Evolutionary conservation across 352 stramenopile species (phyloP), one percentile per base, ranked within the genome.

Genomic region (Thraustotheca clavata): DNA sequence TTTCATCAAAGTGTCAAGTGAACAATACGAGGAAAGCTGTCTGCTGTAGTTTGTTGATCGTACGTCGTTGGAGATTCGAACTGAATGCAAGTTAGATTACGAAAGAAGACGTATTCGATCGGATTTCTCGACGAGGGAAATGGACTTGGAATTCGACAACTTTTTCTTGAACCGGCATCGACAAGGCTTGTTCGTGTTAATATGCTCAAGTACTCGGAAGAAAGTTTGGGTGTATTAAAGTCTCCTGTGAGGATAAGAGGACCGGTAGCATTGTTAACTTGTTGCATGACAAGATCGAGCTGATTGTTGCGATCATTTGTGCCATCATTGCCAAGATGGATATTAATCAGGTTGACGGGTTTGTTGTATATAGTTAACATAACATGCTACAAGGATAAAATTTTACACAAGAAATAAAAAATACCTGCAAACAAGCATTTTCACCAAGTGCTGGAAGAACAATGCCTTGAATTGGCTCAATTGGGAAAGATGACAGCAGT

Each of bases 31-130:
- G 57, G 57, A 33, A 41, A 65, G 12, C 35, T 54, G 29, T 65
- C 57, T 31, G 57, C 57, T 2, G 57, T 65, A 40, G 52, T 20
- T 14, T 39, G 5, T 32, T 65, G 57, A 16, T 27, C 11, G 29
- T 65, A 65, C 6, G 36, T 40, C 14, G 52, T 40, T 4, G 57
- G 57, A 35, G 43, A 65, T 27, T 65, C 57, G 3, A 65, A 65
- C 38, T 65, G 38, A 27, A 65, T 29, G 57, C 57, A 65, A 40
- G 57, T 55, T 27, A 65, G 14, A 20, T 54, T 54, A 14, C 57
- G 3, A 32, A 24, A 65, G 12, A 65, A 65, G 5, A 65, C 57
- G 41, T 54, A 65, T 46, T 65, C 57, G 41, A 65, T 65, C 27
- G 57, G 57, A 8, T 14, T 1, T 29, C 57, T 22, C 3, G 24